These are phyloP conservation scores for Pyrenopolyporus hunteri DNA, from an alignment of 495 filamentous ascomycete genomes.

Conservation along the genomic window DNA sequence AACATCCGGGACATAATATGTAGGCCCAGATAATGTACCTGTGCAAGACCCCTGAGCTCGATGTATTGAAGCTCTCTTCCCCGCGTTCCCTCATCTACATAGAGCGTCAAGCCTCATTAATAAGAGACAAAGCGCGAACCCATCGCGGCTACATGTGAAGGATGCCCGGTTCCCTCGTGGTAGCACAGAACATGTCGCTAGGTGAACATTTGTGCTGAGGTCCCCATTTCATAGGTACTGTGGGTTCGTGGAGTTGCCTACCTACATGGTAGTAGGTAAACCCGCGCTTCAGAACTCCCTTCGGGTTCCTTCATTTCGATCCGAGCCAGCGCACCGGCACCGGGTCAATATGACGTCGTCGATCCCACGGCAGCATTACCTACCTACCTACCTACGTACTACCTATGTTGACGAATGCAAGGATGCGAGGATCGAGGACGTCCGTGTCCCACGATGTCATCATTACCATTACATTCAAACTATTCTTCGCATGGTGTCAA, in stretches of 20 bases:
- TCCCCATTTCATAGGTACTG: slow-evolving; percentile 1
- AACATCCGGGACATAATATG: too few relatives aligned
- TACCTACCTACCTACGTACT: too few relatives aligned
- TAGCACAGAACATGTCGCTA: background rate
- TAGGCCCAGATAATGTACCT: background rate
- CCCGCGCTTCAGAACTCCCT: slow-evolving; percentile 1
- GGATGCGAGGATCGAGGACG: too few relatives aligned
- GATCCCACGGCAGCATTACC: slow-evolving; percentile 13
- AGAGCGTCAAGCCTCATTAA: too few relatives aligned
- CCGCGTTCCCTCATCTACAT: too few relatives aligned
- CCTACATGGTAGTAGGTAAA: too few relatives aligned
- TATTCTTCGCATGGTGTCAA: background rate
- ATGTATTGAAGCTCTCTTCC: slow-evolving; percentile 9
- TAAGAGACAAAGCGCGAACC: too few relatives aligned
- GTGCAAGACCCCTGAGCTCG: slow-evolving; percentile 15
- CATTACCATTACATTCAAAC: background rate
- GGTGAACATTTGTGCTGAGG: too few relatives aligned
- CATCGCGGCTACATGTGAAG: too few relatives aligned
- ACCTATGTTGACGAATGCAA: too few relatives aligned
- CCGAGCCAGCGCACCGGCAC: slow-evolving; percentile 22
- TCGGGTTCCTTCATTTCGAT: slow-evolving; percentile 1
- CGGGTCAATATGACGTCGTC: slow-evolving; percentile 31
- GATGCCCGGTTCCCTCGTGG: background rate
- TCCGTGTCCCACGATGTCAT: slow-evolving; percentile 11
- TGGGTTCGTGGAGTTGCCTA: slow-evolving; percentile 4